Evolutionary conservation across 2,329 filamentous ascomycete genomes (phyloP), one percentile per base, ranked within the genome.

Genomic region (Aspergillus ustus): DNA sequence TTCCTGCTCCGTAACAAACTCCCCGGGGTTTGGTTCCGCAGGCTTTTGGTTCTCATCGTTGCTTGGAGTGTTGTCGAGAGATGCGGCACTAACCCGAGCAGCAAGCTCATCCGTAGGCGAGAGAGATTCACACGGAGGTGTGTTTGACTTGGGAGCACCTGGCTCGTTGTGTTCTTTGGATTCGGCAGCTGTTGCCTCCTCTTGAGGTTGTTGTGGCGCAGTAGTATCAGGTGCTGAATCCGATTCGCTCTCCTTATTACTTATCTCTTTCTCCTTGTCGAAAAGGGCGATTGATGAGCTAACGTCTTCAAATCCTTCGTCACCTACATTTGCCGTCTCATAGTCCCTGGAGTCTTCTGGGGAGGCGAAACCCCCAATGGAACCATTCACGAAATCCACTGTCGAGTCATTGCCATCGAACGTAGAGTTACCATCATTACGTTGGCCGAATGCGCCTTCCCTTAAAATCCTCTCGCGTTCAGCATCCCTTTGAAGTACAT

Each of bases 301-400:
- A 9, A 98, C 93, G 76, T 97, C 93, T 75, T 99, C 95, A 71
- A 97, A 98, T 1, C 91, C 92, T 73, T 98, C 95, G 67, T 97
- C 92, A 13, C 90, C 89, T 17, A 87, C 88, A 70, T 95, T 96
- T 56, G 90, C 91, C 15, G 94, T 87, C 67, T 94, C 91, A 1
- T 93, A 82, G 51, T 83, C 85, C 57, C 91, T 90, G 54, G 87
- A 84, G 60, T 88, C 87, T 66, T 93, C 91, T 0, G 85, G 81
- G 3, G 86, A 85, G 3, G 77, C 76, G 40, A 77, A 77, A 7
- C 70, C 78, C 37, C 81, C 73, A 13, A 73, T 69, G n/a, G 78
- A 78, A 20, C 72, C 78, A 61, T 80, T 78, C 40, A 75, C 74
- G 53, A 80, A 80, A 54, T 77, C 77, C 20, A 73, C 75, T 11